A percentile compares a stretch with the other conserved stretches of the same genome.
Conservation (phyloP, 2,329 filamentous ascomycete genomes). For the Dryadomyces quercus-mongolicae region DNA sequence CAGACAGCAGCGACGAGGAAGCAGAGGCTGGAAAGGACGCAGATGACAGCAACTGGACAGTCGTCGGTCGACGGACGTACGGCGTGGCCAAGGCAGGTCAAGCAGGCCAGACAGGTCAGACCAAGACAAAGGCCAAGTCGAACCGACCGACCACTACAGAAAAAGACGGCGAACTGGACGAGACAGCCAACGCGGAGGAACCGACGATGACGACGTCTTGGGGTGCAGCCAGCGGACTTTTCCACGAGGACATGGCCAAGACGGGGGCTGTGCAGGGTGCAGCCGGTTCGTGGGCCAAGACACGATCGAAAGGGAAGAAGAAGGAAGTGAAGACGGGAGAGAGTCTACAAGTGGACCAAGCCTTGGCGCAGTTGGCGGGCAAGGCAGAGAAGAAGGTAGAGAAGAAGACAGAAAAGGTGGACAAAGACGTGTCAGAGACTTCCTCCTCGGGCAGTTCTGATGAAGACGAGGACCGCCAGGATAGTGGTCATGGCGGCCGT, state of each 20-base stretch:
- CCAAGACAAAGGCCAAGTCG: background rate
- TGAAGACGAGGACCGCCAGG: background rate
- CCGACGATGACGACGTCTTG: no score
- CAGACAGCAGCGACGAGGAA: background rate
- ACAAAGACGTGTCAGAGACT: background rate
- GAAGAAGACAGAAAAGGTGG: background rate
- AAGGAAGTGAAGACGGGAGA: background rate
- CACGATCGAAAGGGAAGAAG: background rate
- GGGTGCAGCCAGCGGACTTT: background rate
- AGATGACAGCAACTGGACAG: conserved; percentile 3
- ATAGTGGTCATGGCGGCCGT: background rate
- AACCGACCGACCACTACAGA: background rate
- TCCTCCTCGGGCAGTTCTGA: background rate
- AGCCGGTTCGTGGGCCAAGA: conserved; percentile 7
- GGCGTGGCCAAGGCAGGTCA: no score
- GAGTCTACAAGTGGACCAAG: background rate
- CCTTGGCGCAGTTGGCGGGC: background rate
- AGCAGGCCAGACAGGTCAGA: background rate
- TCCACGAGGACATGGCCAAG: background rate
- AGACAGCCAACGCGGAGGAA: background rate
- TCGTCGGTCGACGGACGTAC: conserved; percentile 11
- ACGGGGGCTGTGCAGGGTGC: conserved; percentile 3
- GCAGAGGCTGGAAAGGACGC: conserved; percentile 9
- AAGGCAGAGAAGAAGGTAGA: background rate
- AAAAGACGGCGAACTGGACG: background rate